Evolutionary conservation across 2,329 filamentous ascomycete species (phyloP).

Genomic region (Venturia oleaginea): DNA sequence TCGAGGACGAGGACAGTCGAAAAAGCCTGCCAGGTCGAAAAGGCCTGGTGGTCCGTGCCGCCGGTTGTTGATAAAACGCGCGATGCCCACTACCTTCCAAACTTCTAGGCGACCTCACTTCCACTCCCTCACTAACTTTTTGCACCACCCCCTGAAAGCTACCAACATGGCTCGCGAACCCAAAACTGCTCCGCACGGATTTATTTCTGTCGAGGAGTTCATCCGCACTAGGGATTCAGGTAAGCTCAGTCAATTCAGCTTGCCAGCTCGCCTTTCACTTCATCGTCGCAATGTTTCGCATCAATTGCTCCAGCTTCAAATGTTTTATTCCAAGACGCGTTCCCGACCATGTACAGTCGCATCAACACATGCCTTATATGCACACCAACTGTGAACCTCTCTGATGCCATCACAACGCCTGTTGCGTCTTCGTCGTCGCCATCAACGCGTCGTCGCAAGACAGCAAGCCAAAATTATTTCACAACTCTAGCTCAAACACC

Average conservation of each 20-base stretch:
- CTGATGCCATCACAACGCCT: background rate
- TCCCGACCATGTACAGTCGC: background rate
- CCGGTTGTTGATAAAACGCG: background rate
- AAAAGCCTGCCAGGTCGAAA: too few species aligned
- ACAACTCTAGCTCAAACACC: background rate
- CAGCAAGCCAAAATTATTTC: background rate
- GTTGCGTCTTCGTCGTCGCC: background rate
- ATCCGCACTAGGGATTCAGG: conserved; percentile 73
- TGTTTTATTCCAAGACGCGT: background rate
- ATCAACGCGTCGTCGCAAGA: background rate
- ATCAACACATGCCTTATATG: background rate
- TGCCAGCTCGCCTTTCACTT: background rate
- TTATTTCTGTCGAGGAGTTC: conserved; percentile 52
- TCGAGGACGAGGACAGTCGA: too few species aligned
- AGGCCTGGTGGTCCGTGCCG: too few species aligned
- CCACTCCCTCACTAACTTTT: background rate
- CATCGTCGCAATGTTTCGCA: conserved; percentile 1
- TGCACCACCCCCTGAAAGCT: background rate
- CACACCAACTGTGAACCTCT: background rate
- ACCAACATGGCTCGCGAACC: background rate
- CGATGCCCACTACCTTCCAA: background rate
- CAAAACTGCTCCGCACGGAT: background rate
- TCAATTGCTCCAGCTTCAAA: background rate
- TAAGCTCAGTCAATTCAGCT: conserved; percentile 33
- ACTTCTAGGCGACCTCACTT: background rate